Evolutionary conservation across 106 monocot species (phyloP), one percentile per base, ranked within the genome.

Genomic region (Xerophyta viscosa): DNA sequence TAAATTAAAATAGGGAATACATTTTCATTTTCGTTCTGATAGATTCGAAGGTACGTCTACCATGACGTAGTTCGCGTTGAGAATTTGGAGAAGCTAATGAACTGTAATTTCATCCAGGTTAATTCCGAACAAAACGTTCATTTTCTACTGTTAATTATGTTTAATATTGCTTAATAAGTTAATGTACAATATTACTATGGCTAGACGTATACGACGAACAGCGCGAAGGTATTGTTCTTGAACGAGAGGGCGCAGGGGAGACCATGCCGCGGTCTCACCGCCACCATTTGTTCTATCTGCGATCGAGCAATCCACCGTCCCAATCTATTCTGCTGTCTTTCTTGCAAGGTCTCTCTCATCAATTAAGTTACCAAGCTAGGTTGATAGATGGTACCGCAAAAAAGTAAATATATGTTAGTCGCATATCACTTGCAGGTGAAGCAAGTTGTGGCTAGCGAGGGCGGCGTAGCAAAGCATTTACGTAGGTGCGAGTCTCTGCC

Each of bases 41-140:
- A 87, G 87, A 75, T 88, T 54, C 62, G 87, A 37, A 78, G 87
- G 41, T 88, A 88, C 31, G 72, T 88, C 43, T 88, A 88, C 42
- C 82, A 88, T 33, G 75, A 82, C 41, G 87, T 88, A 15, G 59
- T 82, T 18, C 64, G 82, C 31, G 70, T 88, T 3, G 78, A 75
- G 27, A 82, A 88, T 46, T 48, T 88, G 45, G 72, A 65, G 62
- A 82, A 69, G 67, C 31, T 88, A 9, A 63, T 82, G 61, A 75
- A 88, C 45, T 78, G 82, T 56, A 50, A 61, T 14, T 57, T 65
- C 43, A 68, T 88, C 23, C 87, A 88, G 65, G 87, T 87, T 15
- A 3, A 3, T 44, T 4, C 43, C 6, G 3, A 14, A 4, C 43
- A 44, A 36, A 6, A 4, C 43, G n/a, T 44, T 44, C 3, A 14